phyloP scores from a whole-genome alignment of 108 stramenopile genomes.

The Discostella stelligeroides region DNA sequence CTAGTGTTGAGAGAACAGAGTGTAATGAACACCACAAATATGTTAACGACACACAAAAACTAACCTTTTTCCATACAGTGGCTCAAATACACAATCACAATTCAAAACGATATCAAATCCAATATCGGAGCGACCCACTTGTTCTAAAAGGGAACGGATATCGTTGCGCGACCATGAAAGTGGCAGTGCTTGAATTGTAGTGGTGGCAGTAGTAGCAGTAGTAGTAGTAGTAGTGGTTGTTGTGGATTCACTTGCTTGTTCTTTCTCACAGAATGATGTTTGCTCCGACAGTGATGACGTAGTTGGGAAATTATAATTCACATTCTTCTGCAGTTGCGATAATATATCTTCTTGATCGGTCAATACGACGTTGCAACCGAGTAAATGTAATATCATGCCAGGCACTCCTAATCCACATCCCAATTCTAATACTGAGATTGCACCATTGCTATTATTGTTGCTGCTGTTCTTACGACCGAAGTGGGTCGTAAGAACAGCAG shows the following conservation, averaged over 20 bases:
- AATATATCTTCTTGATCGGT: conserved; percentile 73
- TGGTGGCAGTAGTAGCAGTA: not conserved
- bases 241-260: conserved; percentile 5
- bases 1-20: not conserved
- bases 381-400: conserved; percentile 71
- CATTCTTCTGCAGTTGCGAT: conserved; percentile 64
- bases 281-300: not conserved
- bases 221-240: not conserved
- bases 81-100: conserved; percentile 88
- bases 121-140: conserved; percentile 10
- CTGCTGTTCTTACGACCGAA: not conserved
- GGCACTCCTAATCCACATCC: conserved; percentile 88
- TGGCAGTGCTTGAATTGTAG: conserved; percentile 40
- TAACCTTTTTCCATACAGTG: conserved; percentile 71
- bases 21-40: not conserved
- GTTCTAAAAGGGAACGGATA: conserved; percentile 12
- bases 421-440: conserved; percentile 61
- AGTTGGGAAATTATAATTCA: conserved; percentile 52
- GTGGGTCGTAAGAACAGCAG: too few species aligned
- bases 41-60: not conserved
- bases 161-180: conserved; percentile 59
- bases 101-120: conserved; percentile 80
- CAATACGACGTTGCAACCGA: conserved; percentile 56
- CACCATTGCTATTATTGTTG: conserved; percentile 5
- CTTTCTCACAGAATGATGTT: conserved; percentile 1